These are phyloP conservation scores for Arthrobotrys conoides DNA, from an alignment of 2,329 filamentous ascomycete genomes.

Conservation along the genomic window DNA sequence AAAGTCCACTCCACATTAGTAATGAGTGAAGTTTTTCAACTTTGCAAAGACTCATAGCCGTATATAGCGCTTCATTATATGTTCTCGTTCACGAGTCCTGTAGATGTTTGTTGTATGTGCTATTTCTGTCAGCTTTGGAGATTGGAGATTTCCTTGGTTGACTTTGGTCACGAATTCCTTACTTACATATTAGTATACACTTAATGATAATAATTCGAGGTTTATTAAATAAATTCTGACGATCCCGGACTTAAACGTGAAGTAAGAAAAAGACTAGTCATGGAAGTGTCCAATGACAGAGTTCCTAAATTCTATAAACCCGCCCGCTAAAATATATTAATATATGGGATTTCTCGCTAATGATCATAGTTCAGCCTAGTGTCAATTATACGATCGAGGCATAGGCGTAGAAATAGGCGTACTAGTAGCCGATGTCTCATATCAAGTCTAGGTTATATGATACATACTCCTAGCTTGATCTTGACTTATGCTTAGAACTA, in stretches of 20 bases:
- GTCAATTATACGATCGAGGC: neutral
- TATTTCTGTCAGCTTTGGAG: conserved; percentile 16
- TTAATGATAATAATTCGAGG: conserved; percentile 30
- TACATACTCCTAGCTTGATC: too few species aligned
- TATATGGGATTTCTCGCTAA: neutral
- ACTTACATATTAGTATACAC: conserved; percentile 19
- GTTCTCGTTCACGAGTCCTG: conserved; percentile 5
- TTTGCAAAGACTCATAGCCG: conserved; percentile 31
- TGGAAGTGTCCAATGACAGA: too few species aligned
- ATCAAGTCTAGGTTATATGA: too few species aligned
- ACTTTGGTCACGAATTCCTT: conserved; percentile 22
- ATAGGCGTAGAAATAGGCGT: neutral
- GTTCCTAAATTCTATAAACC: too few species aligned
- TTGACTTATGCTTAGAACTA: too few species aligned
- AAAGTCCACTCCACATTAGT: neutral
- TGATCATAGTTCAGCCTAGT: neutral
- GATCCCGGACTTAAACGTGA: neutral
- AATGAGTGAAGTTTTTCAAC: conserved; percentile 1
- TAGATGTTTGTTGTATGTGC: conserved; percentile 24
- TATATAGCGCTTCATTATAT: conserved; percentile 30
- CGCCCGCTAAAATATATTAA: too few species aligned
- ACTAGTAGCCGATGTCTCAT: neutral
- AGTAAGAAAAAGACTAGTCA: too few species aligned
- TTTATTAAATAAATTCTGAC: neutral
- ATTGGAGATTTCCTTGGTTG: neutral